phyloP scores from a whole-genome alignment of 225 moss, liverwort and hornwort genomes.

The Climacium dendroides region DNA sequence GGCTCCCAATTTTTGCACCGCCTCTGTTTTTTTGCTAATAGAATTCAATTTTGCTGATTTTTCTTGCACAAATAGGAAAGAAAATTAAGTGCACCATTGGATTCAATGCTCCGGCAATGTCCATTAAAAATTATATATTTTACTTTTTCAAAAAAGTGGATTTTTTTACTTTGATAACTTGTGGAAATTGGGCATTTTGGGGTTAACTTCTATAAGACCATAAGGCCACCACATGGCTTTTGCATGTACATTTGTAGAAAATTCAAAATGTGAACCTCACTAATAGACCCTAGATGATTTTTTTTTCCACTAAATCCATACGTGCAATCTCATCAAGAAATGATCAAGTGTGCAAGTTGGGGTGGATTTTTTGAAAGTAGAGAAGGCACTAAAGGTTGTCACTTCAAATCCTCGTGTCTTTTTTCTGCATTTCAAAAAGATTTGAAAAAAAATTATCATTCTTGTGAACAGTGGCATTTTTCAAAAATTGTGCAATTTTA shows the following conservation, averaged over 20 bases:
- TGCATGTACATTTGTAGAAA: not conserved
- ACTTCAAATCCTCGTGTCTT: too few relatives aligned
- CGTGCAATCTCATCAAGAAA: too few relatives aligned
- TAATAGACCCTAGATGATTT: not conserved
- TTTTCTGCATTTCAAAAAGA: too few relatives aligned
- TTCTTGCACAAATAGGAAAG: not conserved
- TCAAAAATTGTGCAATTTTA: too few relatives aligned
- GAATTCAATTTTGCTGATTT: not conserved
- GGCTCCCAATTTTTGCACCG: not conserved
- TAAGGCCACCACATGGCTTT: not conserved
- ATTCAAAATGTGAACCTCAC: not conserved
- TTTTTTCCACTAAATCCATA: rapidly evolving
- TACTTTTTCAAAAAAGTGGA: rapidly evolving
- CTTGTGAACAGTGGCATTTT: too few relatives aligned
- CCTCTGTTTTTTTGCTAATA: not conserved
- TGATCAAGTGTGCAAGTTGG: too few relatives aligned
- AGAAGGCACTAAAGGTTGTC: too few relatives aligned
- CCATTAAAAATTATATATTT: rapidly evolving
- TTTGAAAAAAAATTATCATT: too few relatives aligned
- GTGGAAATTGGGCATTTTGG: not conserved
- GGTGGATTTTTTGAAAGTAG: too few relatives aligned
- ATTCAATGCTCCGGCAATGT: rapidly evolving
- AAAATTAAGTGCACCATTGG: not conserved
- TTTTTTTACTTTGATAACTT: rapidly evolving
- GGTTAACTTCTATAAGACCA: not conserved